phyloP scores from a whole-genome alignment of 495 filamentous ascomycete species.

The Rhizodiscina lignyota region DNA sequence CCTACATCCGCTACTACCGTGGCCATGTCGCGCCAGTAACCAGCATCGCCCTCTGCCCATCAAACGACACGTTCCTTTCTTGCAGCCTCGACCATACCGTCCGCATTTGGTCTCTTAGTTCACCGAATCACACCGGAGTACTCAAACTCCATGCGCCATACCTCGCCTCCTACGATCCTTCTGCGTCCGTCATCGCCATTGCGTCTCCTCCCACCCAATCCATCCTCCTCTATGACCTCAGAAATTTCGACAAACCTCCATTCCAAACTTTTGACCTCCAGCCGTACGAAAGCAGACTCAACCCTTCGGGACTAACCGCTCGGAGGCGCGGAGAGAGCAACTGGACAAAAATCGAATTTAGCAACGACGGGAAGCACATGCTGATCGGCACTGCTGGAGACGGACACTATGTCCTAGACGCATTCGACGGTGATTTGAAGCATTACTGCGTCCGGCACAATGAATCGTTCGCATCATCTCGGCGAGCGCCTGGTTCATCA shows the following conservation, averaged over 20 bases:
- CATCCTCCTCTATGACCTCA: conserved; percentile 80
- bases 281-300: conserved; percentile 38
- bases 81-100: conserved; percentile 79
- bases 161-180: conserved; percentile 75
- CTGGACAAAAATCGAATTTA: conserved; percentile 84
- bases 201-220: conserved; percentile 60
- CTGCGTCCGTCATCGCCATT: conserved; percentile 78
- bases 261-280: conserved; percentile 73
- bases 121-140: conserved; percentile 56
- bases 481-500: conserved; percentile 32
- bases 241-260: conserved; percentile 80
- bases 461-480: conserved; percentile 27
- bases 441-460: conserved; percentile 30
- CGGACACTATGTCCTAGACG: conserved; percentile 80
- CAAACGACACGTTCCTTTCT: conserved; percentile 78
- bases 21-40: conserved; percentile 78
- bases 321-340: conserved; percentile 13
- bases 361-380: conserved; percentile 81
- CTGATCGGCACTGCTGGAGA: conserved; percentile 63
- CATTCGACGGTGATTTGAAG: conserved; percentile 63
- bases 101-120: conserved; percentile 66
- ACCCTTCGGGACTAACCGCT: conserved; percentile 23
- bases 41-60: conserved; percentile 52
- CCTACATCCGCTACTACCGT: conserved; percentile 85
- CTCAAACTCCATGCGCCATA: conserved; percentile 62